phyloP scores from a whole-genome alignment of 257 asterid species.

The Nicotiana attenuata region DNA sequence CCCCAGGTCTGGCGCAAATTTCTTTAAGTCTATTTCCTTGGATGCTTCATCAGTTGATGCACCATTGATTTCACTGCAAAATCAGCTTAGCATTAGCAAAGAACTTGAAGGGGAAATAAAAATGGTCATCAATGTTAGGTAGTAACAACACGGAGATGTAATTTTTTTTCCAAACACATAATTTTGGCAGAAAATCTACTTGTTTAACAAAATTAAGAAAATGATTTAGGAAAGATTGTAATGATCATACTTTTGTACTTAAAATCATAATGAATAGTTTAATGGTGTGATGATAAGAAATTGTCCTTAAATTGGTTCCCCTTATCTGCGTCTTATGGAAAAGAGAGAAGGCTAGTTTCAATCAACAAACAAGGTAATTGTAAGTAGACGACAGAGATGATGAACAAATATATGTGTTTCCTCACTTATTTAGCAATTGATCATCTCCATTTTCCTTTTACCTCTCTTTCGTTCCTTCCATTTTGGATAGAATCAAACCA shows the following conservation, averaged over 20 bases:
- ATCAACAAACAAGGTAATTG: neutral
- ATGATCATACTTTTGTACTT: neutral
- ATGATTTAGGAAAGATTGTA: neutral
- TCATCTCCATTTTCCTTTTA: neutral
- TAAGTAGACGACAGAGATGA: neutral
- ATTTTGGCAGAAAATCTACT: neutral
- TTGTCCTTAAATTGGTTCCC: neutral
- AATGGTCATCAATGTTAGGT: neutral
- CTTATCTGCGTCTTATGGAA: neutral
- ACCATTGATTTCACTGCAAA: slow-evolving; percentile 15
- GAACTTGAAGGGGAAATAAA: neutral
- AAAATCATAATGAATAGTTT: neutral
- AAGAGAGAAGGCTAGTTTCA: neutral
- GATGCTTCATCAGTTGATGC: slow-evolving; percentile 21
- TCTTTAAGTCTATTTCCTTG: slow-evolving; percentile 17
- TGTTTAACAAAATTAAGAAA: neutral
- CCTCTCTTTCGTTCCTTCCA: too few relatives aligned
- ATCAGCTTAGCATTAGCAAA: neutral
- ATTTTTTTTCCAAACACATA: neutral
- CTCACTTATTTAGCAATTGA: neutral
- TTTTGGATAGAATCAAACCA: too few relatives aligned
- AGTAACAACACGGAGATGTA: neutral
- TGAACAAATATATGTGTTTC: neutral
- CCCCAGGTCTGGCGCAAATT: slow-evolving; percentile 15
- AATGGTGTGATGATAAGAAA: neutral